These are phyloP conservation scores for Vigna trinervia DNA, from an alignment of 306 rosid species.

Conservation along the genomic window DNA sequence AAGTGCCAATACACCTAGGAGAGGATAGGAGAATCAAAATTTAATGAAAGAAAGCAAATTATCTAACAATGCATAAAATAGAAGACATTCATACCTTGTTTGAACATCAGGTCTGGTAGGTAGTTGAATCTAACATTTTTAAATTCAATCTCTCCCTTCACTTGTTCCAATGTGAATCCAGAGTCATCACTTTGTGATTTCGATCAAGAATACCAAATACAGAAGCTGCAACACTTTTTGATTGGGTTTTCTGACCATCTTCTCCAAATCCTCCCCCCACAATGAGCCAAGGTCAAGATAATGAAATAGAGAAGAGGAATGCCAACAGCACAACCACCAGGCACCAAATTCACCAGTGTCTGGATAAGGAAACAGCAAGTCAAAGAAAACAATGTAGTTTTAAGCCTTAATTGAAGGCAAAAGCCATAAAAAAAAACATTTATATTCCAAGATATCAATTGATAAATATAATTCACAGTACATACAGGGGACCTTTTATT, in stretches of 20 bases:
- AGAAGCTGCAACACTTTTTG: not conserved
- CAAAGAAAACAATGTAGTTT: constrained; percentile 26
- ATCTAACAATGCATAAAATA: no score
- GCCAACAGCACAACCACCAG: constrained; percentile 83
- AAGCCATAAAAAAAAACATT: constrained; percentile 22
- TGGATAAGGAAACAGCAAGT: constrained; percentile 51
- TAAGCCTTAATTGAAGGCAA: constrained; percentile 27
- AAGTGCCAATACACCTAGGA: no score
- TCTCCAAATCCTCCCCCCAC: constrained; percentile 90
- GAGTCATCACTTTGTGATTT: no score
- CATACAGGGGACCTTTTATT: constrained; percentile 6
- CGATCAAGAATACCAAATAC: no score
- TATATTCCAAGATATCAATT: not conserved
- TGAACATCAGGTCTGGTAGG: no score
- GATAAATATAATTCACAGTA: constrained; percentile 7
- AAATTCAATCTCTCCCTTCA: no score
- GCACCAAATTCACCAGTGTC: constrained; percentile 84
- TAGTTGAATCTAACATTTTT: no score
- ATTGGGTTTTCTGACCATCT: constrained; percentile 65
- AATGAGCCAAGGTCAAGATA: constrained; percentile 63
- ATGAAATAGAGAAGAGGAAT: constrained; percentile 78
- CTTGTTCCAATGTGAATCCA: no score
- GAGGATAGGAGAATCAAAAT: no score
- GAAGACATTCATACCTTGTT: no score
- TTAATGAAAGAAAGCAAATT: no score